phyloP scores from a whole-genome alignment of 129 eudicot genomes.

The Heracleum sosnowskyi region DNA sequence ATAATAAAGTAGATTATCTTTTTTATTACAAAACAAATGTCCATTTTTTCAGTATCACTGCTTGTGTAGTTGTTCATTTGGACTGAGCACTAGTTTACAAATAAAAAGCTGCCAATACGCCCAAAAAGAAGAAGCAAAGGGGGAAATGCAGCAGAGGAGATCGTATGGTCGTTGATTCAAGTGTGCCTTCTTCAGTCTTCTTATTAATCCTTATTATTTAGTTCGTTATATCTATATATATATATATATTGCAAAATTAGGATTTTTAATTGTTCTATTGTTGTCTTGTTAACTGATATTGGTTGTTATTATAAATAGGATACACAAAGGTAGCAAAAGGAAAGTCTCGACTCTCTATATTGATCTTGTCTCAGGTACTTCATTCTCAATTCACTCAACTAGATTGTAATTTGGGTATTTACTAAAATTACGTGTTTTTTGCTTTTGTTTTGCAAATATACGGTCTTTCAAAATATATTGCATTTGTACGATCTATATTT shows the following conservation, averaged over 20 bases:
- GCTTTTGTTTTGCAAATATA: too few species aligned
- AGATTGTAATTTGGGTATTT: background rate
- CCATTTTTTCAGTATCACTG: too few species aligned
- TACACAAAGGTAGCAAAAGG: slow-evolving; percentile 69
- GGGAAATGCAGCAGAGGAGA: slow-evolving; percentile 48
- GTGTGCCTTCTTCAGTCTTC: slow-evolving; percentile 20
- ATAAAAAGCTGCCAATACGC: too few species aligned
- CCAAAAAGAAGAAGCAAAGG: too few species aligned
- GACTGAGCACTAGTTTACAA: too few species aligned
- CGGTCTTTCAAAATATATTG: too few species aligned
- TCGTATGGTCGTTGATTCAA: slow-evolving; percentile 83
- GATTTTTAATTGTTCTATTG: background rate
- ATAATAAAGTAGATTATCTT: too few species aligned
- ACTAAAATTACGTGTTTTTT: too few species aligned
- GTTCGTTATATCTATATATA: too few species aligned
- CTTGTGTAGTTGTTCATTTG: too few species aligned
- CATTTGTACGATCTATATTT: too few species aligned
- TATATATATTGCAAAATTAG: background rate
- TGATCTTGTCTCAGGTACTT: slow-evolving; percentile 63
- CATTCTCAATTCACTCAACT: background rate
- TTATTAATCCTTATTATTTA: background rate
- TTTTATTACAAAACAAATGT: too few species aligned
- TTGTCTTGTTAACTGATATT: background rate
- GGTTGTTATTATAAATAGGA: slow-evolving; percentile 30
- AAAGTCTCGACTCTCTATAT: slow-evolving; percentile 53